These are phyloP conservation scores for Aegilops umbellulata DNA, from an alignment of 176 grass and related monocot genomes.

Conservation along the genomic window DNA sequence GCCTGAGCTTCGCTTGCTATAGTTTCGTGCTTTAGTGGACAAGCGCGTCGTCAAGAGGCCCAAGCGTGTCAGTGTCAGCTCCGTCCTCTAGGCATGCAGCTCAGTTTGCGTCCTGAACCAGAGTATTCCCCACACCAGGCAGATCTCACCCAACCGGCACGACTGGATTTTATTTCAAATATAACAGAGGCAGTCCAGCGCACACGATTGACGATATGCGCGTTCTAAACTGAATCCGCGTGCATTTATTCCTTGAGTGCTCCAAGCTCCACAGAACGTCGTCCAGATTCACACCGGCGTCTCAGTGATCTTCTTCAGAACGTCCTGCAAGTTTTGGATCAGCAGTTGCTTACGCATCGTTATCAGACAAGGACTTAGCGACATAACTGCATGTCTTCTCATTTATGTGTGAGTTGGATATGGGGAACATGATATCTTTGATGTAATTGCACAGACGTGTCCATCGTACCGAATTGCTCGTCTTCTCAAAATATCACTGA, in stretches of 20 bases:
- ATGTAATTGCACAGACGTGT: neutral
- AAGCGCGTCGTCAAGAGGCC: too few species aligned
- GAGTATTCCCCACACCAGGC: neutral
- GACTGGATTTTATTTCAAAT: too few species aligned
- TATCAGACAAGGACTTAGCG: neutral
- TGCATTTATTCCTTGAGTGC: neutral
- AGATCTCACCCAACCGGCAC: neutral
- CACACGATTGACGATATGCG: neutral
- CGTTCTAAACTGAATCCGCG: neutral
- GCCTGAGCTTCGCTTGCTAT: too few species aligned
- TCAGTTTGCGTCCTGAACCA: neutral
- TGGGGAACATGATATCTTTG: too few species aligned
- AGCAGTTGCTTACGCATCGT: neutral
- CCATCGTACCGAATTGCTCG: slow-evolving; percentile 3
- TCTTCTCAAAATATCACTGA: neutral
- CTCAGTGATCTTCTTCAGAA: neutral
- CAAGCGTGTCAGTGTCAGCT: too few species aligned
- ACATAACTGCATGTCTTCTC: neutral
- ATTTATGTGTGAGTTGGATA: neutral
- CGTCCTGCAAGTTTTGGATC: too few species aligned
- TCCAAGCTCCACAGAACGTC: neutral
- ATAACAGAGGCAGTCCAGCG: too few species aligned
- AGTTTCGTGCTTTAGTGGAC: too few species aligned
- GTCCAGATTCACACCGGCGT: neutral
- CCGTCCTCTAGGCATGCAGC: neutral